Evolutionary conservation across 1,284 basidiomycete species (phyloP).

Genomic region (Meira miltonrushii): DNA sequence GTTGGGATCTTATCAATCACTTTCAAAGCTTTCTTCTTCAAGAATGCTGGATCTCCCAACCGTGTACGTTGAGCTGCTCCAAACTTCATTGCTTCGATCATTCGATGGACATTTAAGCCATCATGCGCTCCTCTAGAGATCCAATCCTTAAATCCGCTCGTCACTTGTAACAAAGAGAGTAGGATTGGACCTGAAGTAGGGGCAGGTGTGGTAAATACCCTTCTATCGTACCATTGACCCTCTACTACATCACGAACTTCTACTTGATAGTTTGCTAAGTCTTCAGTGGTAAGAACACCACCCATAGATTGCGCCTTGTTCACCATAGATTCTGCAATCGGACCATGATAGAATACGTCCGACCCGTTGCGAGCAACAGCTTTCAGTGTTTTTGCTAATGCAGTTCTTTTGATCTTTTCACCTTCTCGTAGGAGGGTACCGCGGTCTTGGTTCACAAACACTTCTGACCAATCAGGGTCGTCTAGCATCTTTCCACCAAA

Average conservation of each 20-base stretch:
- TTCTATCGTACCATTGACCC: slow-evolving; percentile 70
- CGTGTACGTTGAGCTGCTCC: slow-evolving; percentile 63
- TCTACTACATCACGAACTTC: slow-evolving; percentile 62
- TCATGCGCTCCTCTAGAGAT: not conserved
- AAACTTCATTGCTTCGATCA: slow-evolving; percentile 74
- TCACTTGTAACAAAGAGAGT: slow-evolving; percentile 71
- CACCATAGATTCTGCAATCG: slow-evolving; percentile 69
- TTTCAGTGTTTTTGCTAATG: slow-evolving; percentile 36
- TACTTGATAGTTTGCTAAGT: slow-evolving; percentile 68
- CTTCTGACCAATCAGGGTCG: slow-evolving; percentile 67
- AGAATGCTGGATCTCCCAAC: slow-evolving; percentile 70
- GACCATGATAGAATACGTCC: slow-evolving; percentile 58
- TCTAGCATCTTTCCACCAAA: slow-evolving; percentile 64
- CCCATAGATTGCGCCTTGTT: slow-evolving; percentile 63
- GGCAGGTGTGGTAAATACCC: slow-evolving; percentile 74
- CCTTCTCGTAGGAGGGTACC: slow-evolving; percentile 25
- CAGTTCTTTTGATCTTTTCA: slow-evolving; percentile 29
- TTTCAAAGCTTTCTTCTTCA: slow-evolving; percentile 61
- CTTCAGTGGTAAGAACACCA: slow-evolving; percentile 70
- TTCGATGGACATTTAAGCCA: slow-evolving; percentile 57
- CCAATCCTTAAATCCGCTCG: slow-evolving; percentile 60
- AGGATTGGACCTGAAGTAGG: slow-evolving; percentile 77
- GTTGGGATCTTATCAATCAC: slow-evolving; percentile 62
- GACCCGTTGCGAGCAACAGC: slow-evolving; percentile 35
- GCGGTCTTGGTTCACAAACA: slow-evolving; percentile 17